Evolutionary conservation across 257 asterid species (phyloP), one percentile per base, ranked within the genome.

Genomic region (Rehmannia glutinosa): DNA sequence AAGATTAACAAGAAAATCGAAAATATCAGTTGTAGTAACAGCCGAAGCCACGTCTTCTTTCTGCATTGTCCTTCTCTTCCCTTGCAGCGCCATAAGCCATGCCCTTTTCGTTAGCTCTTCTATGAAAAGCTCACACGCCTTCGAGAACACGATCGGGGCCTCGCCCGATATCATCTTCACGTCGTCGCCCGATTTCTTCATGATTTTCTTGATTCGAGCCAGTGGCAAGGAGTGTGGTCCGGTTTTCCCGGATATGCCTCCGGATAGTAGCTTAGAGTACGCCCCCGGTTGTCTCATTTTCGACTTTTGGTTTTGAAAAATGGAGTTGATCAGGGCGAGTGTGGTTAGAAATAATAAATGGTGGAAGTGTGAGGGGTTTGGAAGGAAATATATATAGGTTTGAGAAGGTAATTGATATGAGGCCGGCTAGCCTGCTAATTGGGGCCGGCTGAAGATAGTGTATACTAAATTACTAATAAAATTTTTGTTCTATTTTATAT

Each of bases 161-260:
- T 90, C 97, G 0, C 96, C 95, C 0, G 97, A 87, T 27, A 90
- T 90, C 96, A 90, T 86, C 38, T 87, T 90, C 35, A 84, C 96
- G 24, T 87, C 90, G 17, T 81, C 90, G 11, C 86, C 75, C 28
- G 97, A 90, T 19, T 83, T 84, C 86, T 90, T 90, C 97, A 78
- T 81, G n/a, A 80, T 77, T 60, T 84, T 84, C 88, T 82, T 80
- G 65, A 86, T 84, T 61, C 87, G 76, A 16, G 97, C 97, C 12
- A 90, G 70, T 4, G 97, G 97, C 62, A 90, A 69, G 4, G 91
- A 82, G 45, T 90, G 97, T 0, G 91, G 91, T 2, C 94, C 94
- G 0, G 70, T 80, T 69, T 45, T 80, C 8, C 81, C 71, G 12
- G 83, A 79, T 46, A 61, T 28, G 35, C 87, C 88, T 23, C 86